phyloP scores from a whole-genome alignment of 306 rosid genomes.

The Dryas alaskensis region DNA sequence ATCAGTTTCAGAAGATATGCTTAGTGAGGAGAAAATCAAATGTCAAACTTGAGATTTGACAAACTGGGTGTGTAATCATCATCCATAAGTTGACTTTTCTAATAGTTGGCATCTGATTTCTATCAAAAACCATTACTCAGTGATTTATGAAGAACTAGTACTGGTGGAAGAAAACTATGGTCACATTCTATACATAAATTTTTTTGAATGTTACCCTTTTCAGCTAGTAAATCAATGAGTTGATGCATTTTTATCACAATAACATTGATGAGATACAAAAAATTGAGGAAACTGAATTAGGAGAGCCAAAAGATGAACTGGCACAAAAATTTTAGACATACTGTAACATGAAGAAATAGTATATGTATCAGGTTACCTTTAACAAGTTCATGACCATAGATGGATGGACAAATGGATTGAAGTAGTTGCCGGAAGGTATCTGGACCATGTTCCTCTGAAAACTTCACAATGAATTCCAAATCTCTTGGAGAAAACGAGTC shows the following conservation, averaged over 20 bases:
- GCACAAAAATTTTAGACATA: conserved; percentile 17
- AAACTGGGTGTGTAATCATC: not conserved
- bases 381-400: conserved; percentile 95
- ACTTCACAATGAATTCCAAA: conserved; percentile 84
- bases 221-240: not conserved
- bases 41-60: conserved; percentile 9
- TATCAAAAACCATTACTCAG: not conserved
- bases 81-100: not conserved
- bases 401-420: conserved; percentile 93
- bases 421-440: conserved; percentile 83
- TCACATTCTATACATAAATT: not conserved
- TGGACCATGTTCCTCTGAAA: conserved; percentile 65
- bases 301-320: conserved; percentile 12
- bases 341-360: conserved; percentile 10
- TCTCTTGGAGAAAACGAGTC: conserved; percentile 85
- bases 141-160: not conserved
- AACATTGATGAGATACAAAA: not conserved
- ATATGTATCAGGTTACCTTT: conserved; percentile 54
- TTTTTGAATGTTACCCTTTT: not conserved
- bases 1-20: conserved; percentile 13
- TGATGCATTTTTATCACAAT: not conserved
- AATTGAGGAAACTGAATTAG: not conserved
- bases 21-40: conserved; percentile 7
- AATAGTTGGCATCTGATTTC: not conserved
- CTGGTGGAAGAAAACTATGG: not conserved